Conservation (phyloP, 2,329 filamentous ascomycete species). For the Cordyceps militaris region DNA sequence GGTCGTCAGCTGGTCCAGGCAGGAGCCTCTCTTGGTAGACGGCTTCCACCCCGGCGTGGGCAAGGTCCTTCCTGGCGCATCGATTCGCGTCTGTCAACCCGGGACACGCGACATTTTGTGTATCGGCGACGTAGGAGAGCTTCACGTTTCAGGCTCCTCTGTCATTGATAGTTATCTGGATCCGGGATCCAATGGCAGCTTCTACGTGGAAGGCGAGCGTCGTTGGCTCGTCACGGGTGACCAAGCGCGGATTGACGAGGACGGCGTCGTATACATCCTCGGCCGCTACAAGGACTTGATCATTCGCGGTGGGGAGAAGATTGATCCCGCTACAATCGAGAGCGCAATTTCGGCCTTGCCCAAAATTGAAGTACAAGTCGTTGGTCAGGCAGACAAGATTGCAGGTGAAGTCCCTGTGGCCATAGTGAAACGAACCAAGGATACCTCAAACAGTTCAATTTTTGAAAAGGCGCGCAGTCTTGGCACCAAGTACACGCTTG, state of each 20-base stretch:
- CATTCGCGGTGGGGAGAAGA: conserved; percentile 39
- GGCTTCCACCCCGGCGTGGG: conserved; percentile 35
- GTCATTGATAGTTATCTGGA: conserved; percentile 30
- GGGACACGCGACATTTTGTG: conserved; percentile 23
- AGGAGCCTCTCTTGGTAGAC: conserved; percentile 23
- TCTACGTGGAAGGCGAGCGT: conserved; percentile 29
- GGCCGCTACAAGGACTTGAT: conserved; percentile 40
- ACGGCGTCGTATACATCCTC: conserved; percentile 32
- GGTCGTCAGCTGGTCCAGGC: conserved; percentile 32
- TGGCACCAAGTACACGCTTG: conserved; percentile 33
- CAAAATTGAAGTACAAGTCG: conserved; percentile 29
- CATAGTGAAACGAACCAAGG: conserved; percentile 29
- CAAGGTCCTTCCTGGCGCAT: conserved; percentile 32
- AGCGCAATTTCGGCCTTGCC: conserved; percentile 27
- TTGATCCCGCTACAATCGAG: conserved; percentile 33
- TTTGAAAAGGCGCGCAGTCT: conserved; percentile 23
- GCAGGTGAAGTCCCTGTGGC: conserved; percentile 43
- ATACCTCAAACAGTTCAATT: conserved; percentile 26
- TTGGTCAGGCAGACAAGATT: conserved; percentile 36
- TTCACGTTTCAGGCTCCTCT: conserved; percentile 32
- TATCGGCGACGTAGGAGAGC: conserved; percentile 30
- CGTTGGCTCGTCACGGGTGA: conserved; percentile 36
- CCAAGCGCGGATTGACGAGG: conserved; percentile 30
- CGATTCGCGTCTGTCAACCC: conserved; percentile 30
- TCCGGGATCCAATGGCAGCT: conserved; percentile 20